A percentile compares a stretch with the other conserved stretches of the same genome.
Evolutionary conservation across 2,329 filamentous ascomycete genomes (phyloP).

Genomic region (Periconia digitata): DNA sequence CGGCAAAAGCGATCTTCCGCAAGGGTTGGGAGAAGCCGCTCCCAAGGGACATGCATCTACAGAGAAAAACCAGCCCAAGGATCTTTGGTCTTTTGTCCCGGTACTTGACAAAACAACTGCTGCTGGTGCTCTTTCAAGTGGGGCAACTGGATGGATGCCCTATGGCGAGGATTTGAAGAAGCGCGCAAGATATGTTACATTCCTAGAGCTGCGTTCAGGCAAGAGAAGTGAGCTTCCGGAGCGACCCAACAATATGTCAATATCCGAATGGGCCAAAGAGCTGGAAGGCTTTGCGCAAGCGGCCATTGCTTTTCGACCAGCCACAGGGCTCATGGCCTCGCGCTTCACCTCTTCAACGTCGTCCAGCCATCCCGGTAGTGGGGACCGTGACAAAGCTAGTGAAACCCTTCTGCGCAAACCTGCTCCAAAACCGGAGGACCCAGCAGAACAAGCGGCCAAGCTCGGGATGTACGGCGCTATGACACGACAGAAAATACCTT

Average conservation of each 20-base stretch:
- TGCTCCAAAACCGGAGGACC: slow-evolving; percentile 65
- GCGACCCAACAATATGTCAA: slow-evolving; percentile 52
- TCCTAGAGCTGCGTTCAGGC: slow-evolving; percentile 76
- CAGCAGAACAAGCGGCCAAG: slow-evolving; percentile 82
- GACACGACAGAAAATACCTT: slow-evolving; percentile 72
- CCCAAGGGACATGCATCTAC: slow-evolving; percentile 66
- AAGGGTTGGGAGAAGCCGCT: slow-evolving; percentile 70
- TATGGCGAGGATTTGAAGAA: slow-evolving; percentile 84
- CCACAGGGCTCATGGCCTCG: slow-evolving; percentile 89
- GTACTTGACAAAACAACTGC: slow-evolving; percentile 45
- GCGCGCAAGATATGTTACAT: slow-evolving; percentile 75
- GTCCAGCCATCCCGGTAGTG: slow-evolving; percentile 29
- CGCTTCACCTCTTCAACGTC: slow-evolving; percentile 71
- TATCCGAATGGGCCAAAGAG: slow-evolving; percentile 79
- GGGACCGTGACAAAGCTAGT: slow-evolving; percentile 10
- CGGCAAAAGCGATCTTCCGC: slow-evolving; percentile 75
- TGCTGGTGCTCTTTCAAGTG: slow-evolving; percentile 49
- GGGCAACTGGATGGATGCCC: slow-evolving; percentile 69
- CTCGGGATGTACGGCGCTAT: slow-evolving; percentile 91
- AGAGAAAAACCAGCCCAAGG: slow-evolving; percentile 63
- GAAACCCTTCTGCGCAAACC: slow-evolving; percentile 49
- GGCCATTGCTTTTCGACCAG: slow-evolving; percentile 83
- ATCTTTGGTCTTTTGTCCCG: slow-evolving; percentile 52
- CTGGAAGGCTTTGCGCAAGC: slow-evolving; percentile 75
- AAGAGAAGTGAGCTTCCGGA: slow-evolving; percentile 59